Conservation (phyloP, 495 filamentous ascomycete genomes). For the Lichina pygmaea region DNA sequence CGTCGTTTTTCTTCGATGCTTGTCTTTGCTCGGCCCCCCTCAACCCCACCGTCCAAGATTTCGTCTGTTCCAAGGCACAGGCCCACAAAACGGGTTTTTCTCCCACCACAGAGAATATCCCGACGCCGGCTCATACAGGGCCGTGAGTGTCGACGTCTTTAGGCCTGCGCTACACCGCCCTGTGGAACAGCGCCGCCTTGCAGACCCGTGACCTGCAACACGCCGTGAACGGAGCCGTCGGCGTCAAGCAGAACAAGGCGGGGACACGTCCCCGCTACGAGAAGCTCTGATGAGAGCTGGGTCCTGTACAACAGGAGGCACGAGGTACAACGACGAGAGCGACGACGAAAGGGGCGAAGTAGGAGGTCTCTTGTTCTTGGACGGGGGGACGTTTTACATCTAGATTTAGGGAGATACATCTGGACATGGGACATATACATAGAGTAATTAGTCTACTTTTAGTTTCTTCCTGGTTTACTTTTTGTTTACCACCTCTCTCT, state of each 20-base stretch:
- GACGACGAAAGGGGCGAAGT: not conserved
- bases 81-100: too few relatives aligned
- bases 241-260: not conserved
- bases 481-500: too few relatives aligned
- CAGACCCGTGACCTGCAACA: constrained; percentile 54
- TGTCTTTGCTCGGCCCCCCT: not conserved
- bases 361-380: not conserved
- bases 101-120: too few relatives aligned
- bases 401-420: too few relatives aligned
- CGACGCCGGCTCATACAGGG: too few relatives aligned
- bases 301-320: not conserved
- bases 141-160: not conserved
- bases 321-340: too few relatives aligned
- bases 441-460: too few relatives aligned
- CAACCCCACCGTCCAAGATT: too few relatives aligned
- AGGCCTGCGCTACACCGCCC: constrained; percentile 51
- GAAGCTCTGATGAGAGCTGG: not conserved
- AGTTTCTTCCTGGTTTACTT: too few relatives aligned
- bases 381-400: too few relatives aligned
- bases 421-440: too few relatives aligned
- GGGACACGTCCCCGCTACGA: not conserved
- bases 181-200: constrained; percentile 67
- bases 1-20: not conserved
- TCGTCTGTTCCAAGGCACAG: too few relatives aligned
- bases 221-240: constrained; percentile 20